Evolutionary conservation across 2,329 filamentous ascomycete genomes (phyloP).

Genomic region (Arthrobotrys musiformis): DNA sequence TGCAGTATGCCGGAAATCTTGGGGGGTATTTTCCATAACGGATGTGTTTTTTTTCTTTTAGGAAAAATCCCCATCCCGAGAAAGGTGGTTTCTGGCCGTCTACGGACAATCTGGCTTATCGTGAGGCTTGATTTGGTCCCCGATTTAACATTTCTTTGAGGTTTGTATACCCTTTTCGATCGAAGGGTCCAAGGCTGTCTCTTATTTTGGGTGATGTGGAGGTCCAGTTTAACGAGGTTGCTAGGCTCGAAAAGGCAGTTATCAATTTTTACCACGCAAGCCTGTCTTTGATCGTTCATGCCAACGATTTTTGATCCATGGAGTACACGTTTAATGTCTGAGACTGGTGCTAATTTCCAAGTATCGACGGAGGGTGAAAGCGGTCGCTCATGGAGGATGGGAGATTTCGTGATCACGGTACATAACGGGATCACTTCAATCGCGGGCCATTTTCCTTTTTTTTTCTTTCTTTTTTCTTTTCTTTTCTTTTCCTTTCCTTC

Average conservation of each 20-base stretch:
- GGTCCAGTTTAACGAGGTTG: neutral
- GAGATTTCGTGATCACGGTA: constrained; percentile 2
- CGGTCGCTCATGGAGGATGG: neutral
- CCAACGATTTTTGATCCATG: neutral
- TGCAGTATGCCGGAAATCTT: neutral
- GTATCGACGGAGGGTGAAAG: neutral
- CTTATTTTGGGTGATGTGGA: neutral
- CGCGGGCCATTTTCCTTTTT: neutral
- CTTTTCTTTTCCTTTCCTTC: neutral
- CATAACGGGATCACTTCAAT: neutral
- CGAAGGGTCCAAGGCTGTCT: neutral
- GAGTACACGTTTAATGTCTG: constrained; percentile 9
- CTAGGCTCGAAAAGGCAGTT: constrained; percentile 11
- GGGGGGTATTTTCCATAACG: neutral
- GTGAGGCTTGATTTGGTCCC: neutral
- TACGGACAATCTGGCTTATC: neutral
- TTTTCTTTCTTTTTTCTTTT: neutral
- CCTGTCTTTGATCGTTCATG: constrained; percentile 17
- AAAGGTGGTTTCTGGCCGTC: neutral
- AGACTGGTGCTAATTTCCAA: constrained; percentile 5
- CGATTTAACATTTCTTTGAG: neutral
- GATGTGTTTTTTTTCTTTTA: neutral
- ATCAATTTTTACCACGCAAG: neutral
- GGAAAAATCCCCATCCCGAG: neutral
- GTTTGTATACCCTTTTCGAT: neutral